Base-by-base conservation (phyloP, 495 filamentous ascomycete genomes). In the Cercophora samala region DNA sequence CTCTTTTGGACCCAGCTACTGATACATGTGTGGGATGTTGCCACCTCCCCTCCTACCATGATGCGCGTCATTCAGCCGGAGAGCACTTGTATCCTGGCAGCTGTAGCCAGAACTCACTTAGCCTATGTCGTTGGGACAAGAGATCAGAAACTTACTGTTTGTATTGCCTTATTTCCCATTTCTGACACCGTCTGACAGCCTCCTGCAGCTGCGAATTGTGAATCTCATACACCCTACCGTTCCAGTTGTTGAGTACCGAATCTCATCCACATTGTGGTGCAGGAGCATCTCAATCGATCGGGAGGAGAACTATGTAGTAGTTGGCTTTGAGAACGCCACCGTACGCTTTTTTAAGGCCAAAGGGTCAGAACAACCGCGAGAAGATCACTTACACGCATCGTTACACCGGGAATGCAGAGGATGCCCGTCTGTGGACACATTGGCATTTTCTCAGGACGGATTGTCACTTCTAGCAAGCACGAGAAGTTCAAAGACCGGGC, bases 1-100 rank as follows among this genome's bases (percentile, higher is more conserved):
- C 70, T 79, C 3, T 79, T 78, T 32, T 79, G 77, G 77, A 75
- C 72, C 1, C 76, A 79, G 64, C 58, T 72, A 25, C 37, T 68
- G 18, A 77, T 79, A 15, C 74, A 79, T 64, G 67, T 79, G 13
- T 79, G 74, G 74, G 77, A 79, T 66, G 65, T 78, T 26, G 69
- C 72, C 9, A 70, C 67, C 1, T 75, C 77, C 2, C 72, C 77
- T 1, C 72, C 74, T 0, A 70, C 66, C 9, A 64, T 75, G 56
- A 58, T 69, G 25, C 70, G 73, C 19, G 68, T 68, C 19, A 69
- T 78, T 22, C 18, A 65, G 22, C 72, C 76, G 5, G 75, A 76
- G 19, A 78, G 76, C 66, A 79, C 69, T 26, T 79, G 77, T 65
- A 69, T 79, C 15, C 63, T 78, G 1, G 77, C 74, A 23, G 69